A percentile compares a stretch with the other conserved stretches of the same genome.
phyloP scores from a whole-genome alignment of 2,329 filamentous ascomycete species.

The Cladosporium velox region DNA sequence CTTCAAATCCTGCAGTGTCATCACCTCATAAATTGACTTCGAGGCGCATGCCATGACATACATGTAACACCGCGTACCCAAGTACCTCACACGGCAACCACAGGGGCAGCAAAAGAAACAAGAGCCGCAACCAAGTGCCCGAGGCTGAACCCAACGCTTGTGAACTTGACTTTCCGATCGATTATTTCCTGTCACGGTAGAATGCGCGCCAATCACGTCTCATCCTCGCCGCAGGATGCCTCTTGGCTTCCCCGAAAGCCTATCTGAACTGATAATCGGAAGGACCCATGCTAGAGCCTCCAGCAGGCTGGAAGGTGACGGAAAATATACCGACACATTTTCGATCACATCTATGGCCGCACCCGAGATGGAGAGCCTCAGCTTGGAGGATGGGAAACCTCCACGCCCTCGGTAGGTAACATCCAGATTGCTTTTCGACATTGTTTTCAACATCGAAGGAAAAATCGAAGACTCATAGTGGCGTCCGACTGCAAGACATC shows the following conservation, averaged over 20 bases:
- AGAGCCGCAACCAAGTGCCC: not conserved
- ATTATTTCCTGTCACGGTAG: not conserved
- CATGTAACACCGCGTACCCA: not conserved
- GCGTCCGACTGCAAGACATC: not conserved
- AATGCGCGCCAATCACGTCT: slow-evolving; percentile 17
- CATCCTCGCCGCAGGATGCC: not conserved
- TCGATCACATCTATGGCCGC: not conserved
- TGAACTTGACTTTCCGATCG: slow-evolving; percentile 6
- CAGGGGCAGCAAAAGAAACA: not conserved
- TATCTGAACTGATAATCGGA: not conserved
- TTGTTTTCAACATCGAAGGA: too few species aligned
- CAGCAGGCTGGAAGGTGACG: not conserved
- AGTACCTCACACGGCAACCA: not conserved
- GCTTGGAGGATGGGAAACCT: not conserved
- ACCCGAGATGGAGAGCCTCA: slow-evolving; percentile 4
- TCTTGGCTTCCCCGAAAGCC: slow-evolving; percentile 14
- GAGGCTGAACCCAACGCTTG: slow-evolving; percentile 18
- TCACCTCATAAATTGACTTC: slow-evolving; percentile 1
- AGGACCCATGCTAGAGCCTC: slow-evolving; percentile 3
- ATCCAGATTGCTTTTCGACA: not conserved
- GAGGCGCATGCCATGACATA: not conserved
- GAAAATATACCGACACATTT: not conserved
- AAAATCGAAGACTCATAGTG: slow-evolving; percentile 4
- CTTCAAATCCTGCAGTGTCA: not conserved
- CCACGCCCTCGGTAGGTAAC: slow-evolving; percentile 19